These are phyloP conservation scores for Phytophthora hibernalis DNA, from an alignment of 352 stramenopile genomes.

Conservation along the genomic window DNA sequence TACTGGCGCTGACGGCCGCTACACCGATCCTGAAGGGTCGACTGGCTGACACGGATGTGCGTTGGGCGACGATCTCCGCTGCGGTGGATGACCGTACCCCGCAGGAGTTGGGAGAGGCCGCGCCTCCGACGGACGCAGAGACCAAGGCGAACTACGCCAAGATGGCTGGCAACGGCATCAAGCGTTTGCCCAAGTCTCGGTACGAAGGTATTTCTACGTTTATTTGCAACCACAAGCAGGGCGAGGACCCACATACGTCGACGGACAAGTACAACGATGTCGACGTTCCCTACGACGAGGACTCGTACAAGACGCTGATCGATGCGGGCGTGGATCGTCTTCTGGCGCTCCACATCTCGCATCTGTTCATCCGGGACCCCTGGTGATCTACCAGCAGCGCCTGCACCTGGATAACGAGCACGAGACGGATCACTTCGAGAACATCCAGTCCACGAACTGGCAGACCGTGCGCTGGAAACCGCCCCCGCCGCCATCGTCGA, in stretches of 20 bases:
- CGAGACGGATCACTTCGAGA: conserved; percentile 98
- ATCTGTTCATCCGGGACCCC: conserved; percentile 99
- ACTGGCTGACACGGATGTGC: conserved; percentile 92
- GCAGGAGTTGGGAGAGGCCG: conserved; percentile 70
- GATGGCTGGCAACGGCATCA: conserved; percentile 93
- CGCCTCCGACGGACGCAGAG: conserved; percentile 47
- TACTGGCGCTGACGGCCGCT: conserved; percentile 98
- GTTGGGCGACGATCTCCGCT: conserved; percentile 98
- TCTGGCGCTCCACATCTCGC: conserved; percentile 97
- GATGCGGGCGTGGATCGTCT: conserved; percentile 94
- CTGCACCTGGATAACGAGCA: conserved; percentile 83
- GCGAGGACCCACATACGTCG: conserved; percentile 73
- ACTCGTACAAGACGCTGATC: conserved; percentile 92
- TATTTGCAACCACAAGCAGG: conserved; percentile 91
- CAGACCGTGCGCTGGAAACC: conserved; percentile 99
- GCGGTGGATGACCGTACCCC: conserved; percentile 96
- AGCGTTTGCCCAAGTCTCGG: conserved; percentile 96
- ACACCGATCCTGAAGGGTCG: conserved; percentile 97
- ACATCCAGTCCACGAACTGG: conserved; percentile 99
- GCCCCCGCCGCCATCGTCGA: conserved; percentile 82
- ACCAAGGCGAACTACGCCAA: conserved; percentile 84
- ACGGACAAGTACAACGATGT: conserved; percentile 95
- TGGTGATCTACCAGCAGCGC: conserved; percentile 95
- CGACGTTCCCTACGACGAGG: conserved; percentile 94
- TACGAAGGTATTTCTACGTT: conserved; percentile 92